Evolutionary conservation across 192 early-diverging fungal species (phyloP).

Genomic region (Allomyces macrogynus): DNA sequence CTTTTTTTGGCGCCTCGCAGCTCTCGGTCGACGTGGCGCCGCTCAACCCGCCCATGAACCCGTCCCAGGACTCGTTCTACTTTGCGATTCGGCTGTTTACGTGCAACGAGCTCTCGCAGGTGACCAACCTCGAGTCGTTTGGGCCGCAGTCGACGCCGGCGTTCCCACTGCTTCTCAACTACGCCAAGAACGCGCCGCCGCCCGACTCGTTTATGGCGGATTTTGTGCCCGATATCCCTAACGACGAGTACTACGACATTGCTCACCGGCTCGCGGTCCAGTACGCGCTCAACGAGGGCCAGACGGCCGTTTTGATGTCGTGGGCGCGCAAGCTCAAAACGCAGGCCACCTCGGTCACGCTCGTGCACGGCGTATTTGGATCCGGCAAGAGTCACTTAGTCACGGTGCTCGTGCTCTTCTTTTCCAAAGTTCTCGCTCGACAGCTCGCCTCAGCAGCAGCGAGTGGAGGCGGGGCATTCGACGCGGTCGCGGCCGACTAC

Average conservation of each 20-base stretch:
- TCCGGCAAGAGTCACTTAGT: background rate
- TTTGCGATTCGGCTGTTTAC: constrained; percentile 1
- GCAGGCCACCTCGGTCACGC: background rate
- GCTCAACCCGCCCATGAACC: too few species aligned
- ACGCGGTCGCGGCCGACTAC: background rate
- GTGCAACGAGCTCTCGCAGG: background rate
- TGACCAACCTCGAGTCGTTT: background rate
- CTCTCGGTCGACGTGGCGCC: too few species aligned
- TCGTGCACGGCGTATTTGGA: constrained; percentile 4
- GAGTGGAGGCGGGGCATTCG: background rate
- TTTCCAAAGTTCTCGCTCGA: background rate
- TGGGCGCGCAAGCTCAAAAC: background rate
- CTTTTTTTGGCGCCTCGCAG: background rate
- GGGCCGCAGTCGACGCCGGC: too few species aligned
- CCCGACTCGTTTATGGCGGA: too few species aligned
- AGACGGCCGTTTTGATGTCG: background rate
- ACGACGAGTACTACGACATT: background rate
- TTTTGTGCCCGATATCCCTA: background rate
- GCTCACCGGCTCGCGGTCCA: background rate
- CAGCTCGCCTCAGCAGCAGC: too few species aligned
- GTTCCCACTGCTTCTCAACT: too few species aligned
- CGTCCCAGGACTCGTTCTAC: background rate
- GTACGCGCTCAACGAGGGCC: background rate
- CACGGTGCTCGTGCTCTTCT: background rate
- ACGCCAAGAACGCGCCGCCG: too few species aligned